Percentiles rank a stretch among this genome's conserved stretches.
Conservation (phyloP, 495 filamentous ascomycete species). For the Chaetomium fimeti region DNA sequence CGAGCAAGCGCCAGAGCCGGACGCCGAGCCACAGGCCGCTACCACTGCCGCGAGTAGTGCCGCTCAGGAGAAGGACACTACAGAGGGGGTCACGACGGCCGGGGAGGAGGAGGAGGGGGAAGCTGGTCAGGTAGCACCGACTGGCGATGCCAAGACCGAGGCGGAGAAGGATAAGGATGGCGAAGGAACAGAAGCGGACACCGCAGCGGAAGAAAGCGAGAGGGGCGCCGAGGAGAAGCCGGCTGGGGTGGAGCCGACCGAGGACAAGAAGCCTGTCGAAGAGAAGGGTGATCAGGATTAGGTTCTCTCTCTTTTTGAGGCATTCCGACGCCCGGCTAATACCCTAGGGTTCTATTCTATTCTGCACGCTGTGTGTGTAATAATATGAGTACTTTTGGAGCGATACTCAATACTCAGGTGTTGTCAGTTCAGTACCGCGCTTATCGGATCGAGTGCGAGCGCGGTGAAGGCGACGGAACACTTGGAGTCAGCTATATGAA, state of each 20-base stretch:
- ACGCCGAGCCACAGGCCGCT: background rate
- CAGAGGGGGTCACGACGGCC: background rate
- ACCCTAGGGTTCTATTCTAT: background rate
- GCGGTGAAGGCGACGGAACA: background rate
- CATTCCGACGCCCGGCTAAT: background rate
- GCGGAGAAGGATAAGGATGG: constrained; percentile 8
- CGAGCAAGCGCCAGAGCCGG: constrained; percentile 20
- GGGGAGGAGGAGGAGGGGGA: constrained; percentile 27
- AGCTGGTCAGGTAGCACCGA: constrained; percentile 12
- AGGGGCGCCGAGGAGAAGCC: background rate
- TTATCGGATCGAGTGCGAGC: background rate
- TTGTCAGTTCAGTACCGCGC: no score
- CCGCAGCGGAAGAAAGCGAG: background rate
- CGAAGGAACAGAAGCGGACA: no score
- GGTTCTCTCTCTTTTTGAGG: background rate
- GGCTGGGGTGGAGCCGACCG: constrained; percentile 1
- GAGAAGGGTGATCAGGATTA: background rate
- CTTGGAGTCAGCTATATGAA: background rate
- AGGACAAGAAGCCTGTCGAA: background rate
- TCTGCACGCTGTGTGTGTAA: background rate
- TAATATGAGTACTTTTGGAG: background rate
- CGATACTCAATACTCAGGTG: background rate
- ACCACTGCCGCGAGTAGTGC: background rate
- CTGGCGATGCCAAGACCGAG: background rate
- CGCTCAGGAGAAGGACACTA: background rate